Percentiles rank a stretch among this genome's conserved stretches.
Conservation (phyloP, 2,329 filamentous ascomycete genomes). For the Diaporthe sp. region DNA sequence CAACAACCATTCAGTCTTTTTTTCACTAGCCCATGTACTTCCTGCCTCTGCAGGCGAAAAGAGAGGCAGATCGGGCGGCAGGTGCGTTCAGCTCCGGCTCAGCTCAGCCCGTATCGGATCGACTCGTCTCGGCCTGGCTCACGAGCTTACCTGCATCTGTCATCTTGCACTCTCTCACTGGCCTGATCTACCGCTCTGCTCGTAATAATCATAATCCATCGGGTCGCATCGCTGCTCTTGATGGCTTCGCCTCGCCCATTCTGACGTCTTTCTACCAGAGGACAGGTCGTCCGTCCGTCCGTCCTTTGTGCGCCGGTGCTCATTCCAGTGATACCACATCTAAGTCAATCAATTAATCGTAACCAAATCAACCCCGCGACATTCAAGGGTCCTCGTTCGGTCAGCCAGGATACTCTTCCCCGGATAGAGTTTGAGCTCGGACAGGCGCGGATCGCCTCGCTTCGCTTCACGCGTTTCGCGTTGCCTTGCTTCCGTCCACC, state of each 20-base stretch:
- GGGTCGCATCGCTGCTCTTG: constrained; percentile 15
- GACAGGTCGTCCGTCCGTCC: not conserved
- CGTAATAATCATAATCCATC: not conserved
- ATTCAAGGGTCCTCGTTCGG: not conserved
- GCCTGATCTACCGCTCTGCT: not conserved
- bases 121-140: not conserved
- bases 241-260: constrained; percentile 22
- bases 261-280: constrained; percentile 3
- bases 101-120: not conserved
- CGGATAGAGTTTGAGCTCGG: constrained; percentile 15
- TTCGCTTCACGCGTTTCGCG: constrained; percentile 7
- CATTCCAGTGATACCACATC: not conserved
- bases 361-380: not conserved
- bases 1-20: not conserved
- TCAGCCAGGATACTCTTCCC: not conserved
- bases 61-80: no score
- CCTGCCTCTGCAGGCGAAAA: not conserved
- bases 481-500: constrained; percentile 3
- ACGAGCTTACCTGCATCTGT: constrained; percentile 1
- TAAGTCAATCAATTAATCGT: not conserved
- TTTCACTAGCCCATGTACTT: not conserved
- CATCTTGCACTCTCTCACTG: not conserved
- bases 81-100: constrained; percentile 6
- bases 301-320: not conserved
- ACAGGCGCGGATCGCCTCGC: not conserved